A percentile compares a stretch with the other conserved stretches of the same genome.
Conservation (phyloP, 805 yeast species). For the Saccharomycopsis synnaedendra region DNA sequence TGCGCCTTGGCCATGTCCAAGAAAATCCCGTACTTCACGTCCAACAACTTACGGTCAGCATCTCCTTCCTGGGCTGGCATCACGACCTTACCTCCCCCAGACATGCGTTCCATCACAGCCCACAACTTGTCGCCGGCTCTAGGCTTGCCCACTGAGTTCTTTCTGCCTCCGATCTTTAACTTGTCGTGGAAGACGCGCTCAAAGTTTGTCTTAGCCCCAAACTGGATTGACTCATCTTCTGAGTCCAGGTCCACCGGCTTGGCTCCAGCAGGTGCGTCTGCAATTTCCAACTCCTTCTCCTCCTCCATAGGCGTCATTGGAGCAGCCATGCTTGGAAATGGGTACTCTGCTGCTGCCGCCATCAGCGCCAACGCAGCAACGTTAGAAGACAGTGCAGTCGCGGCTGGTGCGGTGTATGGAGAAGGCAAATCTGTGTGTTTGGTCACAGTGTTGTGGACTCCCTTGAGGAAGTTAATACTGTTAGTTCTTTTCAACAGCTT, state of each 20-base stretch:
- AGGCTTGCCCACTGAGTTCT: slow-evolving; percentile 10
- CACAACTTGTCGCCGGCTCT: slow-evolving; percentile 53
- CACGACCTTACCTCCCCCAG: slow-evolving; percentile 76
- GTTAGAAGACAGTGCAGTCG: slow-evolving; percentile 59
- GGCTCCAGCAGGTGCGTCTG: slow-evolving; percentile 7
- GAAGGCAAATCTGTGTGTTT: slow-evolving; percentile 32
- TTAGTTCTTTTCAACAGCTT: slow-evolving; percentile 22
- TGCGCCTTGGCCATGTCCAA: slow-evolving; percentile 81
- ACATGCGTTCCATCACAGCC: slow-evolving; percentile 76
- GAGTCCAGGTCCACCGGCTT: slow-evolving; percentile 27
- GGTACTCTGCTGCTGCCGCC: slow-evolving; percentile 28
- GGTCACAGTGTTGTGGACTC: slow-evolving; percentile 16
- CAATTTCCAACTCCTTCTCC: slow-evolving; percentile 23
- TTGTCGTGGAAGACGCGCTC: slow-evolving; percentile 36
- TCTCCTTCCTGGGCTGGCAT: slow-evolving; percentile 46
- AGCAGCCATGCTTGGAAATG: slow-evolving; percentile 28
- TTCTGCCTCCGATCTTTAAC: neutral
- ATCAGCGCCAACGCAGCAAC: slow-evolving; percentile 35
- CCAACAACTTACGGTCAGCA: slow-evolving; percentile 60
- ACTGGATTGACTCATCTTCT: slow-evolving; percentile 43
- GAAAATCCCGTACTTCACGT: slow-evolving; percentile 76
- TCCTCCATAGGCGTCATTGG: slow-evolving; percentile 28
- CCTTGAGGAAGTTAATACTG: slow-evolving; percentile 11
- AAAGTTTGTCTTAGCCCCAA: slow-evolving; percentile 44
- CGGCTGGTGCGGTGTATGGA: slow-evolving; percentile 72